Percentiles rank a stretch among this genome's conserved stretches.
These are phyloP conservation scores for Spongispora temasekensis DNA, from an alignment of 1,284 basidiomycete genomes.

Conservation along the genomic window DNA sequence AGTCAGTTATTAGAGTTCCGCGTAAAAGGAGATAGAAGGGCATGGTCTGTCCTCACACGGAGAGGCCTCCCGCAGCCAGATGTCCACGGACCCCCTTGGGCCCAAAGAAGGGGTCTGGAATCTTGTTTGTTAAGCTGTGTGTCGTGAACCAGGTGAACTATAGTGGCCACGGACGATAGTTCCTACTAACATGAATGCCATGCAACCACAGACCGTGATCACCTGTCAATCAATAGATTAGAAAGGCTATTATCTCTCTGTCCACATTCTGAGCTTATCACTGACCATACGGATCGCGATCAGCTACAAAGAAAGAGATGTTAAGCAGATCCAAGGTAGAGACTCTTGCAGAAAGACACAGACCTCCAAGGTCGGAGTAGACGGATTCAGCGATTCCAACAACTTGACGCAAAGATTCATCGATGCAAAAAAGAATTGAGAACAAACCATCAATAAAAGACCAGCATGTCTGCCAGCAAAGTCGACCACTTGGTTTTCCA, in stretches of 20 bases:
- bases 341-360: too few species aligned
- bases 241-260: background rate
- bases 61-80: constrained; percentile 60
- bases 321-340: too few species aligned
- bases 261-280: background rate
- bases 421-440: constrained; percentile 63
- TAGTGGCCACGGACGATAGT: background rate
- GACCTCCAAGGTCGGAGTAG: constrained; percentile 60
- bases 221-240: constrained; percentile 25
- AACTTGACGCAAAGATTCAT: constrained; percentile 66
- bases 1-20: background rate
- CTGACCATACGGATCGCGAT: constrained; percentile 52
- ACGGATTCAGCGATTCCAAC: constrained; percentile 57
- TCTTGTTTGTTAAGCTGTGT: constrained; percentile 48
- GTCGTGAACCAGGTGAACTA: background rate
- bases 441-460: constrained; percentile 57
- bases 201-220: constrained; percentile 48
- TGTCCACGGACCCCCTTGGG: constrained; percentile 65
- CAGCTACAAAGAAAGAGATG: constrained; percentile 32
- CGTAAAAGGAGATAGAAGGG: too few species aligned
- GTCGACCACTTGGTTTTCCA: background rate
- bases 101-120: constrained; percentile 68
- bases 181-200: constrained; percentile 42
- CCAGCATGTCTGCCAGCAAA: constrained; percentile 48
- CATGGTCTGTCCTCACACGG: constrained; percentile 59